Percentiles rank a stretch among this genome's conserved stretches.
These are phyloP conservation scores for Vigna nakashimae DNA, from an alignment of 306 rosid species.

Conservation along the genomic window DNA sequence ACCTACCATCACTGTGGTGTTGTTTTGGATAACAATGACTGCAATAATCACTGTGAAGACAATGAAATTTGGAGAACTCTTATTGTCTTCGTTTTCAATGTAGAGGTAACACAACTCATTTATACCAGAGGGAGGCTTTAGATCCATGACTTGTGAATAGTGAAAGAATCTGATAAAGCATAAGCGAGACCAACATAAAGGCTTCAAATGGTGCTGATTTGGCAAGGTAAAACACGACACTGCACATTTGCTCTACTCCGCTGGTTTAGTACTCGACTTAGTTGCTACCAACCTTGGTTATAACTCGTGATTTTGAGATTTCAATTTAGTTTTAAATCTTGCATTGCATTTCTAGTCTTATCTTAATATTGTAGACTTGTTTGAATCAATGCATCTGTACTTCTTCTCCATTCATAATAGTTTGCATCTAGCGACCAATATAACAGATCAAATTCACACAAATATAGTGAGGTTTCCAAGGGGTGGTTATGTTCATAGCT, in stretches of 20 bases:
- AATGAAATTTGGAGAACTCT: not conserved
- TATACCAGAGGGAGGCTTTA: slow-evolving; percentile 24
- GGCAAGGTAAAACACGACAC: slow-evolving; percentile 25
- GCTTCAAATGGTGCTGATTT: slow-evolving; percentile 36
- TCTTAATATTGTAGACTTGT: no score
- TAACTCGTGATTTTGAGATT: no score
- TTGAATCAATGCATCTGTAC: no score
- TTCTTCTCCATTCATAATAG: no score
- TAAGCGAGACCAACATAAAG: slow-evolving; percentile 33
- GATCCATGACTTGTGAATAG: not conserved
- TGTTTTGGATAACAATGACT: not conserved
- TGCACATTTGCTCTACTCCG: slow-evolving; percentile 48
- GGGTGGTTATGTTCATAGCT: no score
- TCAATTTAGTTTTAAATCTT: no score
- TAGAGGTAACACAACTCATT: not conserved
- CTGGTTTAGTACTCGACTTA: slow-evolving; percentile 44
- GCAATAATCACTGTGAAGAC: not conserved
- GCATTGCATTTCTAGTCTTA: no score
- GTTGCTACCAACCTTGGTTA: no score
- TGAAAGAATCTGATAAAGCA: slow-evolving; percentile 37
- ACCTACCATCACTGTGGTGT: slow-evolving; percentile 38
- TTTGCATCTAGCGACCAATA: no score
- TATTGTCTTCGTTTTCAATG: slow-evolving; percentile 31
- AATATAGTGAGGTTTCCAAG: no score
- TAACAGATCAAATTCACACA: no score